These are phyloP conservation scores for Vitis hybrid DNA, from an alignment of 177 flowering plant genomes.

Conservation along the genomic window DNA sequence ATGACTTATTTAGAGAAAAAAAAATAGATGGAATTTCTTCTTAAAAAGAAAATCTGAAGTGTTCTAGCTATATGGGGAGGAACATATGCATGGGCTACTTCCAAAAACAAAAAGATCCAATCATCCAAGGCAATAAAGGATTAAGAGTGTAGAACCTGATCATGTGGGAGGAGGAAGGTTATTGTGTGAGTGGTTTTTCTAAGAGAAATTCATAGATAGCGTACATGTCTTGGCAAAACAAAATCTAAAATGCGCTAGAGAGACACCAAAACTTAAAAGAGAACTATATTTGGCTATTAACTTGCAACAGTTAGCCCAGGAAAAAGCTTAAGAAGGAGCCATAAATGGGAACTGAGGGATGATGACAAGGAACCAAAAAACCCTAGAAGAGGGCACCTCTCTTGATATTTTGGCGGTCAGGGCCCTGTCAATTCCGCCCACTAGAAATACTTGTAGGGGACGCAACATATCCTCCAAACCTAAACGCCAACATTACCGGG, in stretches of 20 bases:
- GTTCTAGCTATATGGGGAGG: no score
- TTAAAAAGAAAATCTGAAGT: no score
- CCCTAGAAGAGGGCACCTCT: conserved; percentile 5
- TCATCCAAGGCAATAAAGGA: no score
- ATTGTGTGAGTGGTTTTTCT: no score
- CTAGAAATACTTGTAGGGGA: conserved; percentile 32
- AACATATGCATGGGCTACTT: no score
- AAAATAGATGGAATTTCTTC: no score
- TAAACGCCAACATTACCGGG: conserved; percentile 28
- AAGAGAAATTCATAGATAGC: no score
- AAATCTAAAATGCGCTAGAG: no score
- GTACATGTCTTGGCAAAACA: neutral
- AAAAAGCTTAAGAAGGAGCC: conserved; percentile 3
- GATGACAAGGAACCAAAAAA: conserved; percentile 16
- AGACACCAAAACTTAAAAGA: neutral
- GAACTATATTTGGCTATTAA: neutral
- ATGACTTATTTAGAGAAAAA: no score
- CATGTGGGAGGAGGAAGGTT: no score
- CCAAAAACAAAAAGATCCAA: no score
- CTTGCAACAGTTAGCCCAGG: neutral
- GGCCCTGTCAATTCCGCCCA: conserved; percentile 17
- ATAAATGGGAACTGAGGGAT: conserved; percentile 13
- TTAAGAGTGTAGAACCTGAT: no score
- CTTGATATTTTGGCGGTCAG: conserved; percentile 17
- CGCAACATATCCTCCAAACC: conserved; percentile 35